Conservation (phyloP, 768 basidiomycete species). For the Hemileccinum impolitum region DNA sequence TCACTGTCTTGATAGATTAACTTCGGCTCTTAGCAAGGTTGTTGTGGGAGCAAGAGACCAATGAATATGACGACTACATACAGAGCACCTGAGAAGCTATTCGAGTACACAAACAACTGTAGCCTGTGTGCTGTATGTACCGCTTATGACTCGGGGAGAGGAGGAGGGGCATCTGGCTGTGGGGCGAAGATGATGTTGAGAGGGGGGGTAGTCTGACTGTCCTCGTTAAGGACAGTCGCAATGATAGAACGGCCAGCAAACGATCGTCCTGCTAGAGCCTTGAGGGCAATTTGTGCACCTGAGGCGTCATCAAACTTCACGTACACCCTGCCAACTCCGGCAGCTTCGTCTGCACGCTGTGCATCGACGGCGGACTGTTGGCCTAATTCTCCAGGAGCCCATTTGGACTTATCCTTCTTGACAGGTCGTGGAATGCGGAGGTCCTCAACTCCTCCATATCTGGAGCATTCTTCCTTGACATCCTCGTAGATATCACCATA, state of each 20-base stretch:
- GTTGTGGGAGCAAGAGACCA: constrained; percentile 1
- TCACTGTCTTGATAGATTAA: background rate
- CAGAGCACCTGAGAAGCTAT: constrained; percentile 16
- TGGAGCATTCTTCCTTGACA: constrained; percentile 84
- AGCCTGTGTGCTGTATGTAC: background rate
- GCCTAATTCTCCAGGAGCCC: constrained; percentile 60
- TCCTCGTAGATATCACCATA: constrained; percentile 95
- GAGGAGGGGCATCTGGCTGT: constrained; percentile 78
- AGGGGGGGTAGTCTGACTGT: constrained; percentile 82
- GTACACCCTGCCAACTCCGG: constrained; percentile 94
- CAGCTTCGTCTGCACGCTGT: constrained; percentile 76
- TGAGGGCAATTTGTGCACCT: constrained; percentile 69
- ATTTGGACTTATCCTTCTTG: constrained; percentile 81
- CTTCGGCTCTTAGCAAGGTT: background rate
- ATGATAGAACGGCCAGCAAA: constrained; percentile 87
- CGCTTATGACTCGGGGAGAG: constrained; percentile 47
- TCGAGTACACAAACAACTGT: constrained; percentile 9
- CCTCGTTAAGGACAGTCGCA: constrained; percentile 77
- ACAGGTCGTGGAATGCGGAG: constrained; percentile 85
- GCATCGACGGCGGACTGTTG: constrained; percentile 62
- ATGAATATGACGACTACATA: constrained; percentile 20
- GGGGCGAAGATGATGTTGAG: constrained; percentile 81
- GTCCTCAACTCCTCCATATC: constrained; percentile 79
- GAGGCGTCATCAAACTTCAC: constrained; percentile 73
- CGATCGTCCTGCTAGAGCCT: constrained; percentile 84